A percentile compares a stretch with the other conserved stretches of the same genome.
phyloP scores from a whole-genome alignment of 2,329 filamentous ascomycete genomes.

The Stagonosporopsis chrysanthemi region DNA sequence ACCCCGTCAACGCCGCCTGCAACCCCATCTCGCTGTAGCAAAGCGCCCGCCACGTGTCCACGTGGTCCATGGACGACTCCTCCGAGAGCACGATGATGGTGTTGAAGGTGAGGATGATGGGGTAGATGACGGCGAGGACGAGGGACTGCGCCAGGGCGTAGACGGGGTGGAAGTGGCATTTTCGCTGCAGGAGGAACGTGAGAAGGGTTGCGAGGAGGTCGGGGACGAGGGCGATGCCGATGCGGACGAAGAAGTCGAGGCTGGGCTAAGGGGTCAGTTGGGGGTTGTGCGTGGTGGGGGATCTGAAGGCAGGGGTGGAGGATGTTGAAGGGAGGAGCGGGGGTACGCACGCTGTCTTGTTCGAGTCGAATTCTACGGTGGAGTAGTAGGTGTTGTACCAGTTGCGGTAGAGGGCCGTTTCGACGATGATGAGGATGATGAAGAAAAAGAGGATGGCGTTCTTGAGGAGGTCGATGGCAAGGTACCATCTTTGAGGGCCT shows the following conservation, averaged over 20 bases:
- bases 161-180: background rate
- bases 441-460: background rate
- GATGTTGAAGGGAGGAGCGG: too few relatives aligned
- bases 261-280: background rate
- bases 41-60: background rate
- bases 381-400: slow-evolving; percentile 3
- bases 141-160: slow-evolving; percentile 1
- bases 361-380: slow-evolving; percentile 1
- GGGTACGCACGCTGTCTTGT: background rate
- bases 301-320: background rate
- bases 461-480: background rate
- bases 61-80: background rate
- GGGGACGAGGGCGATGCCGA: slow-evolving; percentile 5
- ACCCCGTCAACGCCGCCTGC: background rate
- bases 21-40: slow-evolving; percentile 6
- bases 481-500: slow-evolving; percentile 1
- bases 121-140: background rate
- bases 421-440: slow-evolving; percentile 5
- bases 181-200: background rate
- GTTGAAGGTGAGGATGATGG: background rate
- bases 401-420: slow-evolving; percentile 1
- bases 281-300: background rate
- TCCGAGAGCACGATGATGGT: background rate
- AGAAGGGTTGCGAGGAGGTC: background rate
- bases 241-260: slow-evolving; percentile 2